Percentiles rank a stretch among this genome's conserved stretches.
Conservation (phyloP, 2,329 filamentous ascomycete species). For the Xylariaceae sp. region DNA sequence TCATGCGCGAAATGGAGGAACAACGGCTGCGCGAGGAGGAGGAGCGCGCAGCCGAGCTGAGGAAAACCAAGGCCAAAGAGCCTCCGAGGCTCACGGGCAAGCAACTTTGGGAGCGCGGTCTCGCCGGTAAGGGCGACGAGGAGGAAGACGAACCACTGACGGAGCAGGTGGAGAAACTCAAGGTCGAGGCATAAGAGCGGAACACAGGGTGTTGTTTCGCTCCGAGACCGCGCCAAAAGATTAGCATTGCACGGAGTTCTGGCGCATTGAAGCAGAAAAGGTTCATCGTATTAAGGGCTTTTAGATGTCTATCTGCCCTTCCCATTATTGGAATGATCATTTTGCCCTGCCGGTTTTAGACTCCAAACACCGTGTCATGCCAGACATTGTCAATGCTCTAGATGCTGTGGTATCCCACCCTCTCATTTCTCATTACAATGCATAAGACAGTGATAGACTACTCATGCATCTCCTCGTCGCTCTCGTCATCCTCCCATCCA, state of each 20-base stretch:
- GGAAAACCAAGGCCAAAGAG: conserved; percentile 77
- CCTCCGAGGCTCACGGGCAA: conserved; percentile 73
- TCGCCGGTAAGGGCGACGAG: conserved; percentile 70
- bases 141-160: conserved; percentile 64
- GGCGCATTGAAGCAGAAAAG: conserved; percentile 27
- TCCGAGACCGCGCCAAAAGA: not conserved
- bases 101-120: conserved; percentile 78
- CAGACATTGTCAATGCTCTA: conserved; percentile 26
- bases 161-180: conserved; percentile 72
- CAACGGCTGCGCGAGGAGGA: conserved; percentile 70
- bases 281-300: conserved; percentile 22
- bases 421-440: conserved; percentile 4
- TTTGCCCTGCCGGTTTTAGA: conserved; percentile 28
- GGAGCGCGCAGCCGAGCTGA: conserved; percentile 81
- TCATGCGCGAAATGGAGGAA: conserved; percentile 82
- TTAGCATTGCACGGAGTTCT: conserved; percentile 36
- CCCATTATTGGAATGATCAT: conserved; percentile 11
- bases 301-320: conserved; percentile 21
- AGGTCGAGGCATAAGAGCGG: conserved; percentile 62
- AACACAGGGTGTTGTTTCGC: not conserved
- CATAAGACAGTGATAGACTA: conserved; percentile 23
- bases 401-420: conserved; percentile 34
- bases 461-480: conserved; percentile 65
- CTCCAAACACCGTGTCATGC: conserved; percentile 37
- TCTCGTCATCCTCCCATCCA: conserved; percentile 52